These are phyloP conservation scores for Dillenia turbinata DNA, from an alignment of 164 flowering plant genomes.

Conservation along the genomic window DNA sequence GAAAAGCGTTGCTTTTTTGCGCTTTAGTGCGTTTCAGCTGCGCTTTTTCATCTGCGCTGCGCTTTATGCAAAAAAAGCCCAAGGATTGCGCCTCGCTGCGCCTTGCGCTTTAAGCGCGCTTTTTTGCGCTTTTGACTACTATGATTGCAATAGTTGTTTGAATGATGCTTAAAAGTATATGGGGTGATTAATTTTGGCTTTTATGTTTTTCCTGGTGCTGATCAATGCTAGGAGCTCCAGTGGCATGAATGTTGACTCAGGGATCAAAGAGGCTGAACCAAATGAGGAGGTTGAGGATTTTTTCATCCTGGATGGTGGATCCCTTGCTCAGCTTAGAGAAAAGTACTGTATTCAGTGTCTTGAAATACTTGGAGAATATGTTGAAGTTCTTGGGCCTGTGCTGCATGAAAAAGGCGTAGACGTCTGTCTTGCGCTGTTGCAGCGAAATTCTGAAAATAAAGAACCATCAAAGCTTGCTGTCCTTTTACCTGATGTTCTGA, in stretches of 20 bases:
- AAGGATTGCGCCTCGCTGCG: too few relatives aligned
- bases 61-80: too few relatives aligned
- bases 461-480: slow-evolving; percentile 34
- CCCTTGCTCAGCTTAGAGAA: slow-evolving; percentile 72
- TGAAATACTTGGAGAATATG: slow-evolving; percentile 83
- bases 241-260: slow-evolving; percentile 28
- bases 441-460: slow-evolving; percentile 38
- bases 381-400: slow-evolving; percentile 96
- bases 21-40: neutral
- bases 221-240: slow-evolving; percentile 42
- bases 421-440: slow-evolving; percentile 82
- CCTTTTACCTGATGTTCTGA: slow-evolving; percentile 79
- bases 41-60: neutral
- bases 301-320: slow-evolving; percentile 47
- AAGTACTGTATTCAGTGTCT: slow-evolving; percentile 90
- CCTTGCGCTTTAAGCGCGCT: neutral
- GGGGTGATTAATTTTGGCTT: neutral
- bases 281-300: slow-evolving; percentile 65
- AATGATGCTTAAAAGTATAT: too few relatives aligned
- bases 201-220: neutral
- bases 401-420: slow-evolving; percentile 96
- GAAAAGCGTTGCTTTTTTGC: too few relatives aligned
- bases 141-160: too few relatives aligned
- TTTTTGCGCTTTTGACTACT: neutral
- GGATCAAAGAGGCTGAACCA: slow-evolving; percentile 32